Percentiles rank a stretch among this genome's conserved stretches.
Evolutionary conservation across 2,329 filamentous ascomycete species (phyloP).

Genomic region (Niveomyces coronatus): DNA sequence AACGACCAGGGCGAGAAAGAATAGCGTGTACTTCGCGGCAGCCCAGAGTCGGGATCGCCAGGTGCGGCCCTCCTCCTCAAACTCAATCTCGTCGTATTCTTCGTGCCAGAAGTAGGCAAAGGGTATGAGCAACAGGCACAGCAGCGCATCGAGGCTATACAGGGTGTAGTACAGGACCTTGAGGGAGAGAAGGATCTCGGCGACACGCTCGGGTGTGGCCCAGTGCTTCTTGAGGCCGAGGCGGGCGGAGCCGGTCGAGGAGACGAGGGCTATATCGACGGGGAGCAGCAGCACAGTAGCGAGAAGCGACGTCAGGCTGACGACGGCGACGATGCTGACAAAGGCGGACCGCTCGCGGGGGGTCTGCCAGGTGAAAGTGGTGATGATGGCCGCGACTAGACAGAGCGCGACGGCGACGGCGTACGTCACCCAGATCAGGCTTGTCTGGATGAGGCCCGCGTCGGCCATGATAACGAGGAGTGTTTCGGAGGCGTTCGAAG

Average conservation of each 20-base stretch:
- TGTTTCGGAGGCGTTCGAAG: neutral
- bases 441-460: conserved; percentile 65
- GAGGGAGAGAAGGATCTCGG: conserved; percentile 68
- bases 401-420: conserved; percentile 70
- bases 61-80: conserved; percentile 71
- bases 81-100: conserved; percentile 86
- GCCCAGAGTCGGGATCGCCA: conserved; percentile 62
- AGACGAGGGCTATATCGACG: conserved; percentile 91
- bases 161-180: conserved; percentile 86
- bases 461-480: conserved; percentile 23
- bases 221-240: conserved; percentile 84
- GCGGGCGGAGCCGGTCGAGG: conserved; percentile 67
- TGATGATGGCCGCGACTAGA: conserved; percentile 67
- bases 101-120: conserved; percentile 99
- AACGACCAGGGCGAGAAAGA: conserved; percentile 69
- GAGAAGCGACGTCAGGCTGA: conserved; percentile 78
- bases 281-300: conserved; percentile 88
- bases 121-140: conserved; percentile 82
- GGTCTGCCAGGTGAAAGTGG: conserved; percentile 85
- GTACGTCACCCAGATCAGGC: conserved; percentile 92
- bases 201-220: conserved; percentile 75
- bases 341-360: conserved; percentile 74
- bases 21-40: conserved; percentile 84
- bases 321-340: conserved; percentile 74
- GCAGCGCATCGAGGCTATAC: conserved; percentile 81